These are phyloP conservation scores for Agaricus blazei DNA, from an alignment of 768 basidiomycete genomes.

Conservation along the genomic window DNA sequence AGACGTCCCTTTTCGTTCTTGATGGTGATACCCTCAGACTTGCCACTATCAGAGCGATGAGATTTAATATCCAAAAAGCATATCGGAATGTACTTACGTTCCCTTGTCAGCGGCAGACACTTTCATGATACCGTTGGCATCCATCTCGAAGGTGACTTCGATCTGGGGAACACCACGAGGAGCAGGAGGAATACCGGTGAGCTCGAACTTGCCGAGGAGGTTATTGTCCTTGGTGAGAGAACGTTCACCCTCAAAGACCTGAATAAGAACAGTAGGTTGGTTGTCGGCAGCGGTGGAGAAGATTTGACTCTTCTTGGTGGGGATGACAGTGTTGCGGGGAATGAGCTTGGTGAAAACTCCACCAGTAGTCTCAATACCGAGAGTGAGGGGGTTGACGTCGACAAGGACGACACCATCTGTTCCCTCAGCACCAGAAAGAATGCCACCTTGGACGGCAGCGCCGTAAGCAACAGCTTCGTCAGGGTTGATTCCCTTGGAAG, in stretches of 20 bases:
- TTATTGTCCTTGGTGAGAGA: conserved; percentile 98
- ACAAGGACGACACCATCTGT: conserved; percentile 90
- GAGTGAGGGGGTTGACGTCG: conserved; percentile 94
- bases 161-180: conserved; percentile 97
- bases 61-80: background rate
- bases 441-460: conserved; percentile 98
- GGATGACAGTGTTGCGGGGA: conserved; percentile 96
- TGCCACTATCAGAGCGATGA: conserved; percentile 47
- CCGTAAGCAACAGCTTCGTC: conserved; percentile 99
- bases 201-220: conserved; percentile 94
- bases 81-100: conserved; percentile 48
- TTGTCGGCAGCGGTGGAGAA: conserved; percentile 87
- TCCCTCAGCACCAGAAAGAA: conserved; percentile 91
- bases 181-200: conserved; percentile 87
- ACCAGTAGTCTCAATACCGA: conserved; percentile 98
- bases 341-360: conserved; percentile 98
- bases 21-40: conserved; percentile 87
- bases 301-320: conserved; percentile 95
- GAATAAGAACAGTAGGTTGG: conserved; percentile 93
- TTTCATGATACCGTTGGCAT: conserved; percentile 94
- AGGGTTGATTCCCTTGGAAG: conserved; percentile 97
- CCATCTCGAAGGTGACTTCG: conserved; percentile 94
- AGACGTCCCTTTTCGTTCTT: conserved; percentile 96
- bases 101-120: conserved; percentile 92
- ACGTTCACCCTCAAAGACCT: conserved; percentile 97